A percentile compares a stretch with the other conserved stretches of the same genome.
Conservation (phyloP, 352 stramenopile genomes). For the Aphanomyces cochlioides region DNA sequence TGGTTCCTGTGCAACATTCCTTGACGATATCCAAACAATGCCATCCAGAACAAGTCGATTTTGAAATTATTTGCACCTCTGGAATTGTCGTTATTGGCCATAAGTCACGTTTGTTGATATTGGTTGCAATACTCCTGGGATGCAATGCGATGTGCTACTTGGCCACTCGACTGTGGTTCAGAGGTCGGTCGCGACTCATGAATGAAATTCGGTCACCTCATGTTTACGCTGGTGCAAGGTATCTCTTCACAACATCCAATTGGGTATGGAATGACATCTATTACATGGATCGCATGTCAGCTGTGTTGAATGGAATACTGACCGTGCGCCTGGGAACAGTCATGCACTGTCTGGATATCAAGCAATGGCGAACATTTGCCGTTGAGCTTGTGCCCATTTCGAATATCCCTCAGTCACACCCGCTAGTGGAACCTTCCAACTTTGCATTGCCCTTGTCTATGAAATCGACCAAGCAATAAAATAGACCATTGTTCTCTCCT, state of each 20-base stretch:
- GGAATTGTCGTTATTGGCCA: slow-evolving; percentile 18
- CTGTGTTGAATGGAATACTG: slow-evolving; percentile 18
- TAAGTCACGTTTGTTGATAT: background rate
- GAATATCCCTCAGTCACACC: background rate
- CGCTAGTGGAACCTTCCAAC: background rate
- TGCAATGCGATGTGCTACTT: slow-evolving; percentile 4
- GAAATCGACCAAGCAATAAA: too few species aligned
- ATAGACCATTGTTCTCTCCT: too few species aligned
- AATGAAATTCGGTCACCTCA: background rate
- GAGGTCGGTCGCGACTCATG: background rate
- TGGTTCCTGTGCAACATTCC: background rate
- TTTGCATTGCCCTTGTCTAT: background rate
- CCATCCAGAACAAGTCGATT: background rate
- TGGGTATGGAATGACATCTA: slow-evolving; percentile 15
- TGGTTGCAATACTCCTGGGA: slow-evolving; percentile 4
- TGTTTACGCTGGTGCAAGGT: slow-evolving; percentile 20
- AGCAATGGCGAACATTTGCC: slow-evolving; percentile 19
- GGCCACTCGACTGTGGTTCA: background rate
- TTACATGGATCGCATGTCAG: slow-evolving; percentile 23
- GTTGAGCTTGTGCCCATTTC: too few species aligned
- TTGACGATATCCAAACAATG: slow-evolving; percentile 7
- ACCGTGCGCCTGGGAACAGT: background rate
- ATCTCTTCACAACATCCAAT: slow-evolving; percentile 6
- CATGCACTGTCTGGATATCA: slow-evolving; percentile 24
- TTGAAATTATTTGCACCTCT: slow-evolving; percentile 11